A percentile compares a stretch with the other conserved stretches of the same genome.
Evolutionary conservation across 495 filamentous ascomycete species (phyloP).

Genomic region (Daldinia caldariorum): DNA sequence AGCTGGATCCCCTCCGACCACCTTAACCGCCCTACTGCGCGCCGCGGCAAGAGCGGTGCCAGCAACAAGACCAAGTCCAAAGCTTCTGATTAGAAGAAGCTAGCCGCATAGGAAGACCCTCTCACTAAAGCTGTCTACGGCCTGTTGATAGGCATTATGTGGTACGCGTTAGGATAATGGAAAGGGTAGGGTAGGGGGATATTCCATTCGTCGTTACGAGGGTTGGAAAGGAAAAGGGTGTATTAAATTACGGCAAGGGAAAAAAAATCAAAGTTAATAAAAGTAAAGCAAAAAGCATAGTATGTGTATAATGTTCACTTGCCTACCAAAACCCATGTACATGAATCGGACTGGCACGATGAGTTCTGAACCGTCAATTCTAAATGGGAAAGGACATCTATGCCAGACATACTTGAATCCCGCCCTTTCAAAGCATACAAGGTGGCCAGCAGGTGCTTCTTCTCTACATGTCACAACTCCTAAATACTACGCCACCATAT

Average conservation of each 20-base stretch:
- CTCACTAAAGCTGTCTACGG: not conserved
- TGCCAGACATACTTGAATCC: too few species aligned
- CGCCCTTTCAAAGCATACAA: too few species aligned
- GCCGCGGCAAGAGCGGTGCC: constrained; percentile 77
- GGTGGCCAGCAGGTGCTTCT: too few species aligned
- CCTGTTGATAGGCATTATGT: not conserved
- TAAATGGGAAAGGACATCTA: too few species aligned
- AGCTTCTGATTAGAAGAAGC: constrained; percentile 45
- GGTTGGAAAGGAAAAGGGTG: not conserved
- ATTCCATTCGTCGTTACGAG: not conserved
- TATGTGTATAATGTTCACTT: constrained; percentile 4
- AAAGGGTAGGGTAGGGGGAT: not conserved
- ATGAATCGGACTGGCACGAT: constrained; percentile 6
- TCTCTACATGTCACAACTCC: too few species aligned
- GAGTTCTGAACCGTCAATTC: too few species aligned
- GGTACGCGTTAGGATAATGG: not conserved
- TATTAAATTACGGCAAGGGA: not conserved
- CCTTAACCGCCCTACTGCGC: constrained; percentile 84
- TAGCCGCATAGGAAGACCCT: not conserved
- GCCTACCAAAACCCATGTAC: constrained; percentile 2
- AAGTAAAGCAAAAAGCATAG: not conserved
- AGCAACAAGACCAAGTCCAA: constrained; percentile 65
- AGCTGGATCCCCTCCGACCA: constrained; percentile 95
- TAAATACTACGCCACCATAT: too few species aligned
- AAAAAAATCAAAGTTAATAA: not conserved